Evolutionary conservation across 2,329 filamentous ascomycete species (phyloP).

Genomic region (Cytospora mali): DNA sequence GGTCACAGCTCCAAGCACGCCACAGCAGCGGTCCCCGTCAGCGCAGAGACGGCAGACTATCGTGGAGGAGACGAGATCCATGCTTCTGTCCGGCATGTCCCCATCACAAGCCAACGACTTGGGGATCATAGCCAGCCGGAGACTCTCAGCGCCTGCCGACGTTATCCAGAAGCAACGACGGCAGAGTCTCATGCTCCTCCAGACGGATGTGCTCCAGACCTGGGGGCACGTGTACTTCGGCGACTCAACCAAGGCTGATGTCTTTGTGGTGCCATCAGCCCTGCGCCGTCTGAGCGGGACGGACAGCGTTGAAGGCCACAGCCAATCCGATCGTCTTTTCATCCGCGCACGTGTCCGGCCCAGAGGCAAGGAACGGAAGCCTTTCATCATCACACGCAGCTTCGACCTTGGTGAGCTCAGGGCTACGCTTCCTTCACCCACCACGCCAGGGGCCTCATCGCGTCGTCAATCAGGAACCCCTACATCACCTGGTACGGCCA

Average conservation of each 20-base stretch:
- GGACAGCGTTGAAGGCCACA: conserved; percentile 17
- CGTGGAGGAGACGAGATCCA: conserved; percentile 37
- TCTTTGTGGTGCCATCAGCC: conserved; percentile 47
- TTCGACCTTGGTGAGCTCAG: conserved; percentile 54
- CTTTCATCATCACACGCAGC: conserved; percentile 52
- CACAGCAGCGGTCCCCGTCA: conserved; percentile 25
- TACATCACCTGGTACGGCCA: conserved; percentile 22
- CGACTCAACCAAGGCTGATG: conserved; percentile 46
- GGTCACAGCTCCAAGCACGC: conserved; percentile 25
- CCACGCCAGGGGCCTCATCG: conserved; percentile 26
- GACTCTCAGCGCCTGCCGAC: conserved; percentile 32
- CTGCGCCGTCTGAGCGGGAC: conserved; percentile 40
- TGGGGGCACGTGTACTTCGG: conserved; percentile 48
- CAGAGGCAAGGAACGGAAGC: conserved; percentile 42
- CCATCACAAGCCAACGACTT: conserved; percentile 23
- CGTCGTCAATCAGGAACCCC: conserved; percentile 20
- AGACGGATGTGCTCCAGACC: conserved; percentile 40
- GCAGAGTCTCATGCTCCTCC: conserved; percentile 34
- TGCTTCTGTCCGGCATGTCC: conserved; percentile 36
- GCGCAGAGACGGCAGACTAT: conserved; percentile 33
- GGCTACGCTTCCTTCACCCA: conserved; percentile 46
- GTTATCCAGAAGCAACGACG: conserved; percentile 26
- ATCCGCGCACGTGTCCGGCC: conserved; percentile 51
- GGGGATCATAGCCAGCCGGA: conserved; percentile 30
- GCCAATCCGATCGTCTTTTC: conserved; percentile 34